Evolutionary conservation across 257 asterid species (phyloP), one percentile per base, ranked within the genome.

Genomic region (Apocynum venetum): DNA sequence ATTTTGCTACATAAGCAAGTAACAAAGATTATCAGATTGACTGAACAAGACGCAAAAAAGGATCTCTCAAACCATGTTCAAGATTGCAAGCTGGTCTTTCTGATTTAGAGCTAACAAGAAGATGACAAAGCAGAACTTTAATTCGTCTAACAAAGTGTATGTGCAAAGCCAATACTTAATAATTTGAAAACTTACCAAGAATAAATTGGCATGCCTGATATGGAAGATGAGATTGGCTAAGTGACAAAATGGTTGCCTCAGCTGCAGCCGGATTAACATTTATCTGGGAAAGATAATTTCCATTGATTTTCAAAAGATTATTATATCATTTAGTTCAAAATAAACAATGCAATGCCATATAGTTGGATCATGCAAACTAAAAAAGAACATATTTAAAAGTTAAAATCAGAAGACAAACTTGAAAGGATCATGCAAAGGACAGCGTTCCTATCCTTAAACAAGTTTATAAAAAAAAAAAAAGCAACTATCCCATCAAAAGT

Each of bases 161-260:
- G 14, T 38, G 19, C 77, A 77, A 69, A 38, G 72, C 31, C 44
- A 76, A 47, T 46, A 65, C 80, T 12, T 64, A 79, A 73, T 73
- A 71, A 75, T 53, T 76, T 56, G 56, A 68, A 73, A 81, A 80
- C 95, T 76, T 87, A 94, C 98, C 99, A 79, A 95, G 83, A 87
- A 95, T 89, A 81, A 89, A 95, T 79, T 90, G 92, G 77, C 99
- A 95, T 78, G 96, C 84, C 83, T 82, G 90, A 88, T 95, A 95
- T 53, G 99, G 98, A 49, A 82, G 89, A 75, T 92, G 86, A 84
- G 98, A 91, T 70, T 88, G 96, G 79, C 87, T 76, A 48, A 95
- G 89, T 19, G 97, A 90, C 80, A 89, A 83, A 75, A 95, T 81
- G 75, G 98, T 87, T 68, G 92, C 90, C 86, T 95, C 99, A 57